phyloP scores from a whole-genome alignment of 768 basidiomycete genomes.

The Collybia nuda region DNA sequence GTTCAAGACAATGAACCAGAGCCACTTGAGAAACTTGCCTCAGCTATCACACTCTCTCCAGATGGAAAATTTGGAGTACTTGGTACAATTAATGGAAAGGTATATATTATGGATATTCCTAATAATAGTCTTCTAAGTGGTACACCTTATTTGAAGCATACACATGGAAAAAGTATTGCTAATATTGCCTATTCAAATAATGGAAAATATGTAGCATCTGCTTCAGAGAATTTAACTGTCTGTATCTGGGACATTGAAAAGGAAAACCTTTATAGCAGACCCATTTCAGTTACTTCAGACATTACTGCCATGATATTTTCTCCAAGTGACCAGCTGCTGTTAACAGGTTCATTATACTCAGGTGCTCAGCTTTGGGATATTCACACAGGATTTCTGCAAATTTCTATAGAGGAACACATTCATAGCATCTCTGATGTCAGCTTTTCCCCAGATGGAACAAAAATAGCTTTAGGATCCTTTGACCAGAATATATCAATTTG shows the following conservation, averaged over 20 bases:
- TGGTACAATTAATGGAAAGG: neutral
- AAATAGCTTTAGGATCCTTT: neutral
- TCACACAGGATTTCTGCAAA: neutral
- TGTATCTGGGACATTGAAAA: constrained; percentile 5
- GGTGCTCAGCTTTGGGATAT: neutral
- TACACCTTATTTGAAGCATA: neutral
- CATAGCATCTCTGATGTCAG: neutral
- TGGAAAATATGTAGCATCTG: constrained; percentile 5
- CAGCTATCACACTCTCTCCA: neutral
- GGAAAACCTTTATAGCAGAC: constrained; percentile 29
- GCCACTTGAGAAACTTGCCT: neutral
- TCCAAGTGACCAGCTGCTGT: no score
- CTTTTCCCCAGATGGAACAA: constrained; percentile 4
- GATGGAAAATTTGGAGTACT: neutral
- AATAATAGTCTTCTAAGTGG: neutral
- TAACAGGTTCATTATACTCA: neutral
- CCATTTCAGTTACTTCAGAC: neutral
- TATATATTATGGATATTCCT: neutral
- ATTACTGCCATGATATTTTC: no score
- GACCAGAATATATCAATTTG: neutral
- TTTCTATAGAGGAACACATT: neutral
- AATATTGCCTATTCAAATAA: constrained; percentile 2
- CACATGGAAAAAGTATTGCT: neutral
- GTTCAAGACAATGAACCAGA: neutral
- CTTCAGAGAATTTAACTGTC: neutral